A percentile compares a stretch with the other conserved stretches of the same genome.
phyloP scores from a whole-genome alignment of 495 filamentous ascomycete species.

The Neurospora sp. region DNA sequence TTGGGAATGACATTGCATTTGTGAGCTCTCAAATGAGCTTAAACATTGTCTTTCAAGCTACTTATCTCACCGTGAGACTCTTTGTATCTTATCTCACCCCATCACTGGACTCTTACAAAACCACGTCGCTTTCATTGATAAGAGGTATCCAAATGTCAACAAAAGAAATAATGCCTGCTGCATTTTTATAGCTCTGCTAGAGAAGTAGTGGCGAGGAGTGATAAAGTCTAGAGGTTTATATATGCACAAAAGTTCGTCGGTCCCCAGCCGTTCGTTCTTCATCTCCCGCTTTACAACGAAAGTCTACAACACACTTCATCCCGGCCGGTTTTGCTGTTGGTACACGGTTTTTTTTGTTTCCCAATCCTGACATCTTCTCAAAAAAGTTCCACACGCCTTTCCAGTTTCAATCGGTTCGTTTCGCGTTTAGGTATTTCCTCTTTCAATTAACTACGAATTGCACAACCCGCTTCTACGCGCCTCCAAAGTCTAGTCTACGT shows the following conservation, averaged over 20 bases:
- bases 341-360: not conserved
- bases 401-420: not conserved
- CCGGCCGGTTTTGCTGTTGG: not conserved
- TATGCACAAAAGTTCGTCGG: slow-evolving; percentile 35
- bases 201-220: slow-evolving; percentile 10
- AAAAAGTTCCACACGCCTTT: not conserved
- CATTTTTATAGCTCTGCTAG: not conserved
- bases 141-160: not conserved
- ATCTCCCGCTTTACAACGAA: not conserved
- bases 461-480: not conserved
- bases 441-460: not conserved
- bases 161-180: not conserved
- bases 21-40: not conserved
- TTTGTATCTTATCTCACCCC: not conserved
- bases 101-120: too few species aligned
- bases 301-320: not conserved
- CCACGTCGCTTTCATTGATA: not conserved
- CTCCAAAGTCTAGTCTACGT: slow-evolving; percentile 11
- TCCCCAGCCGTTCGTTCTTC: not conserved
- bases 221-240: slow-evolving; percentile 34
- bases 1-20: not conserved
- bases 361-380: not conserved
- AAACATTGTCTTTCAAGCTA: not conserved
- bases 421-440: slow-evolving; percentile 2
- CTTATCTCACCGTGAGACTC: not conserved